These are phyloP conservation scores for Zarea fungicola DNA, from an alignment of 2,329 filamentous ascomycete species.

Conservation along the genomic window DNA sequence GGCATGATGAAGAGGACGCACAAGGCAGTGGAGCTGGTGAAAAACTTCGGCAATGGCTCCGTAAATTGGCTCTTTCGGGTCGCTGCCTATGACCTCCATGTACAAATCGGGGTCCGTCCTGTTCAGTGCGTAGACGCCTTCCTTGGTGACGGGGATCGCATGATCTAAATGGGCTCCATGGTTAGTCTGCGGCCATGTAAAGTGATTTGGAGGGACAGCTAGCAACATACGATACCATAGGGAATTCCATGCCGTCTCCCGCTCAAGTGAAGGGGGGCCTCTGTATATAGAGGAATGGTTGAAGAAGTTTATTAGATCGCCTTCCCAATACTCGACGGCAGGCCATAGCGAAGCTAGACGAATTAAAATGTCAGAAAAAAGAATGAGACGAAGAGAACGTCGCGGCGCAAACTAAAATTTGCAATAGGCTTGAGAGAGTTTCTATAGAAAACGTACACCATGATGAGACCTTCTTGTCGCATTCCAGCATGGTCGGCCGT, in stretches of 20 bases:
- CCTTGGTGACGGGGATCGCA: slow-evolving; percentile 7
- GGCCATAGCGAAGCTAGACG: slow-evolving; percentile 7
- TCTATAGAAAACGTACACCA: slow-evolving; percentile 12
- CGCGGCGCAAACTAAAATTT: background rate
- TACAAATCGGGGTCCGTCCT: slow-evolving; percentile 6
- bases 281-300: slow-evolving; percentile 15
- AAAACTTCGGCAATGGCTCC: slow-evolving; percentile 14
- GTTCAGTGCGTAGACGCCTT: slow-evolving; percentile 7
- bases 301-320: slow-evolving; percentile 11
- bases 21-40: slow-evolving; percentile 16
- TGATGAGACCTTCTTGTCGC: slow-evolving; percentile 8
- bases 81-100: slow-evolving; percentile 8
- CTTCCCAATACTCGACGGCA: slow-evolving; percentile 8
- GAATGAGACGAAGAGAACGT: background rate
- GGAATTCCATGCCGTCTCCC: slow-evolving; percentile 13
- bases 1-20: background rate
- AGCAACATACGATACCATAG: slow-evolving; percentile 10
- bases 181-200: too few species aligned
- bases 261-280: slow-evolving; percentile 11
- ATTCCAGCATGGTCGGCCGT: slow-evolving; percentile 7
- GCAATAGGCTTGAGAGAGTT: background rate
- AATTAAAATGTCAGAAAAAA: background rate
- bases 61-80: slow-evolving; percentile 9
- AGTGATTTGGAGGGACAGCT: background rate
- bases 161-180: background rate